These are phyloP conservation scores for Cryptococcus deneoformans DNA, from an alignment of 1,284 basidiomycete genomes.

Conservation along the genomic window DNA sequence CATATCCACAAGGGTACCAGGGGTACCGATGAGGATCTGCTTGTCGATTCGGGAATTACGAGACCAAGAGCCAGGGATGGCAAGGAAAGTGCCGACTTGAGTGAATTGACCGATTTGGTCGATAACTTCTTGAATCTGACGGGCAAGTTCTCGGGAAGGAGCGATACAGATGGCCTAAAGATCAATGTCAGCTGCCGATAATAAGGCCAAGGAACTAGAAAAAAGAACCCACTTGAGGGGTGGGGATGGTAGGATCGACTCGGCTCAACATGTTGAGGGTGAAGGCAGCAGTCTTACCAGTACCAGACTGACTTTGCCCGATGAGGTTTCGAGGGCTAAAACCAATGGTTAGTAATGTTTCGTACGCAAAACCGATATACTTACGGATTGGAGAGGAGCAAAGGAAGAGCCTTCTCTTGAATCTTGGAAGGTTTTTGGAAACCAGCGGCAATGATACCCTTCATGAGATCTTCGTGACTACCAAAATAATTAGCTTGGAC, in stretches of 20 bases:
- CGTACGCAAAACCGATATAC: no score
- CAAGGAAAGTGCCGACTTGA: slow-evolving; percentile 85
- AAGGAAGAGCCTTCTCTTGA: slow-evolving; percentile 92
- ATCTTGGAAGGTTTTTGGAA: slow-evolving; percentile 99
- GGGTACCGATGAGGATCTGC: slow-evolving; percentile 94
- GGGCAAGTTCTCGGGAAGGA: slow-evolving; percentile 92
- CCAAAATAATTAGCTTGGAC: slow-evolving; percentile 3
- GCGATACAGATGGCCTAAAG: slow-evolving; percentile 93
- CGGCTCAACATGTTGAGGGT: slow-evolving; percentile 96
- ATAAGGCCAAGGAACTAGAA: no score
- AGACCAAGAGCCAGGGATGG: slow-evolving; percentile 75
- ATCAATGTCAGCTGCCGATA: no score
- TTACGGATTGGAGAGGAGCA: slow-evolving; percentile 87
- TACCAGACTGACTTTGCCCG: slow-evolving; percentile 98
- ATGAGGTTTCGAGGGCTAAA: slow-evolving; percentile 89
- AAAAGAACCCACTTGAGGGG: no score
- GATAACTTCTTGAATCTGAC: slow-evolving; percentile 96
- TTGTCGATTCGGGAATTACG: slow-evolving; percentile 62
- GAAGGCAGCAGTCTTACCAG: slow-evolving; percentile 98
- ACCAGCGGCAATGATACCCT: slow-evolving; percentile 95
- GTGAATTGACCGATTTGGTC: slow-evolving; percentile 95
- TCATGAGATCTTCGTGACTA: slow-evolving; percentile 84
- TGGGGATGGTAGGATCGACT: slow-evolving; percentile 77
- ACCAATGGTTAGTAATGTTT: not conserved
- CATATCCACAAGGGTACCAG: slow-evolving; percentile 91